Evolutionary conservation across 2,329 filamentous ascomycete genomes (phyloP), one percentile per base, ranked within the genome.

Genomic region (Diaporthe nobilis): DNA sequence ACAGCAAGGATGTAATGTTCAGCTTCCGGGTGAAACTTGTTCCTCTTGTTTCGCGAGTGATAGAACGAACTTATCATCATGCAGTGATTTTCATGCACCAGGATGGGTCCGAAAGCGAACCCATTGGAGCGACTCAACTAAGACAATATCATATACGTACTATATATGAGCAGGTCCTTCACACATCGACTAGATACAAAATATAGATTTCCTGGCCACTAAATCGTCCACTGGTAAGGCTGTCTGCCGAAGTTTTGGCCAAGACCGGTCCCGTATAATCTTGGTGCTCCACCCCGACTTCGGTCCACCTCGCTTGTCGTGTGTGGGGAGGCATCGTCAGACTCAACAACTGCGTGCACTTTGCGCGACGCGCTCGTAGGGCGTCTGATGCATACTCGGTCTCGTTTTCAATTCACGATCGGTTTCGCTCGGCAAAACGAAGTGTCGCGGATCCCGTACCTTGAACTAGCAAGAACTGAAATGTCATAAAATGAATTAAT

Each of bases 221-320:
- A 22, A 22, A 9, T 22, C 42, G 39, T 7, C 3, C 4, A 8
- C 60, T 47, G 39, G 17, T 22, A 65, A 65, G 39, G 25, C 37
- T 65, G 39, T 47, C 60, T 65, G 42, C 60, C 60, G 60, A 65
- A 22, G 39, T 34, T 65, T 31, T 65, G 39, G 60, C 60, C 60
- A 65, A 47, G 60, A 47, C 25, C 22, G 42, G 60, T 31, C 60
- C 60, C 60, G 42, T 65, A 15, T 5, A 28, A 12, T 31, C 13
- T 55, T 31, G n/a, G 22, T 22, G 42, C 60, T 65, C 60, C 60
- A 65, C 60, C 25, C 60, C 60, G 60, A 65, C 39, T 65, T 65
- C 60, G 60, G 60, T 31, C 60, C 60, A 65, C 60, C 22, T 34
- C 39, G 60, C 25, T 8, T 34, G 1, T 13, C 8, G 42, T 22